A percentile compares a stretch with the other conserved stretches of the same genome.
These are phyloP conservation scores for Irpex sp. DNA, from an alignment of 1,284 basidiomycete genomes.

Conservation along the genomic window DNA sequence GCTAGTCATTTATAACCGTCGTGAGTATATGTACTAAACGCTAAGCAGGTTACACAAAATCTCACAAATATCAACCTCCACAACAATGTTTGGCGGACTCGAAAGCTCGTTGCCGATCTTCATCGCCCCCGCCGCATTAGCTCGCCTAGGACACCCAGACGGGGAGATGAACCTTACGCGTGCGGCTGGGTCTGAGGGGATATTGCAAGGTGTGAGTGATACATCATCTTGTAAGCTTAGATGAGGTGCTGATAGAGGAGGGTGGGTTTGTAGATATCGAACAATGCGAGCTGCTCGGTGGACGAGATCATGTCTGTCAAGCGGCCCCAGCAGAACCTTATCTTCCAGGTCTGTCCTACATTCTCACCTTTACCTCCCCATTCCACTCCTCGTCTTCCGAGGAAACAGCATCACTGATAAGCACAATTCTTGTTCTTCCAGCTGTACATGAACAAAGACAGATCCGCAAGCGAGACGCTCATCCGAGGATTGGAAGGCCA, in stretches of 20 bases:
- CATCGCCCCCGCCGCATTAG: slow-evolving; percentile 51
- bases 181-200: slow-evolving; percentile 48
- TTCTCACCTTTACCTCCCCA: background rate
- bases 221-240: background rate
- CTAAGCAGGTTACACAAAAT: slow-evolving; percentile 27
- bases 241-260: background rate
- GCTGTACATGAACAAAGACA: slow-evolving; percentile 55
- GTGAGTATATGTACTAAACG: background rate
- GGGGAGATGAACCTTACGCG: slow-evolving; percentile 56
- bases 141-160: slow-evolving; percentile 61
- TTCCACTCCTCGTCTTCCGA: background rate
- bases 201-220: slow-evolving; percentile 51
- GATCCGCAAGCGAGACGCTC: slow-evolving; percentile 46
- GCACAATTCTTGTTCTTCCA: no score
- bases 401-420: background rate
- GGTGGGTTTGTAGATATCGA: slow-evolving; percentile 33
- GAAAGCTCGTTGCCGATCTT: slow-evolving; percentile 42
- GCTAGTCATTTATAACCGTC: background rate
- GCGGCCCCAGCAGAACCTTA: slow-evolving; percentile 41
- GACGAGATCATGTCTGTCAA: slow-evolving; percentile 51
- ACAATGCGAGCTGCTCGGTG: slow-evolving; percentile 47
- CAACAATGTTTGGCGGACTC: slow-evolving; percentile 36
- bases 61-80: slow-evolving; percentile 25
- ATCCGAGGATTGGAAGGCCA: slow-evolving; percentile 44
- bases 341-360: slow-evolving; percentile 23